Base-by-base conservation (phyloP, 305 asterid genomes). In the Ajuga reptans region DNA sequence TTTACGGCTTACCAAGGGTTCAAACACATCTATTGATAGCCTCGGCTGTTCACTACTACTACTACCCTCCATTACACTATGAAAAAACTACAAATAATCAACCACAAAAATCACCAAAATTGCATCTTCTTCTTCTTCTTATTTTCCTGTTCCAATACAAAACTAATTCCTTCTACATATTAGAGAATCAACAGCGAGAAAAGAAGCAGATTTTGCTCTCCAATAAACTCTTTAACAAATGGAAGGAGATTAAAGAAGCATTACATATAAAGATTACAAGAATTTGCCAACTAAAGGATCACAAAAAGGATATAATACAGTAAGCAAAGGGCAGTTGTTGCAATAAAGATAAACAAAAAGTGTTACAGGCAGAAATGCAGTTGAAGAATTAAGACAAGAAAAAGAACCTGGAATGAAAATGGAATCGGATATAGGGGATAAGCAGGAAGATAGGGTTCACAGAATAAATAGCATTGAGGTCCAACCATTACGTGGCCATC, bases 361-460 rank as follows among this genome's bases (percentile, higher is more conserved):
- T 21, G 27, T 21, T 21, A n/a, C n/a, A n/a, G 27, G 27, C 1
- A 21, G 2, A 10, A 64, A 11, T 5, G 21, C 15, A 21, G 73
- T 16, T 31, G 18, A 46, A 58, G 39, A 42, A 74, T 31, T 24
- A 63, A n/a, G 57, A 4, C 6, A 9, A 6, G 55, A 59, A 55
- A 37, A 46, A 64, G 51, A 66, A 77, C 75, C 78, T 59, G 81
- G 59, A 74, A 51, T 45, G 4, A 1, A 4, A 14, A 45, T 36
- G 42, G 72, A 34, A 56, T 67, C 47, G 41, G 69, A 63, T 21
- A 11, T 41, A 12, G 27, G 66, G 69, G 94, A 84, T 88, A 76
- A 79, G 82, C 51, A 75, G 83, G 51, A 50, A 62, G 83, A 86
- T 84, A 78, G 73, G 73, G 92, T 86, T 72, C 87, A 81, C 84